Evolutionary conservation across 1,284 basidiomycete species (phyloP).

Genomic region (Cutaneotrichosporon curvatum): DNA sequence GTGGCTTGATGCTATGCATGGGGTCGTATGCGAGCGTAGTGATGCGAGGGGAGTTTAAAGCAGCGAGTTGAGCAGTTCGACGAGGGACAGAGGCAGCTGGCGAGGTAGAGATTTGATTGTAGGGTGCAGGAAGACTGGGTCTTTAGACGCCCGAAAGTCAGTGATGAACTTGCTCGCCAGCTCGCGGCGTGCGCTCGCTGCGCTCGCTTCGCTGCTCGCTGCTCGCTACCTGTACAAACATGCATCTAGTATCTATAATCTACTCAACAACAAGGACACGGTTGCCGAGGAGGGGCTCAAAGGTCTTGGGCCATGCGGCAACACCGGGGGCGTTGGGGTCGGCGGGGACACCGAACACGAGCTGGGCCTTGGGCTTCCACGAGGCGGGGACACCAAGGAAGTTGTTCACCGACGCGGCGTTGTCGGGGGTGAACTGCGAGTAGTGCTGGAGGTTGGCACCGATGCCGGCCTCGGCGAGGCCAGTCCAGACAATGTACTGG

Average conservation of each 20-base stretch:
- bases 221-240: too few relatives aligned
- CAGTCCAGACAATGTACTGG: slow-evolving; percentile 44
- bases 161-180: too few relatives aligned
- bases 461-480: slow-evolving; percentile 41
- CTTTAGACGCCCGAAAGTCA: too few relatives aligned
- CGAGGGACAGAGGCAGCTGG: too few relatives aligned
- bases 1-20: too few relatives aligned
- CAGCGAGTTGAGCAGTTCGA: too few relatives aligned
- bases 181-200: too few relatives aligned
- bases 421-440: slow-evolving; percentile 14
- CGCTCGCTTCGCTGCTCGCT: too few relatives aligned
- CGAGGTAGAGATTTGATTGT: too few relatives aligned
- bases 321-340: slow-evolving; percentile 8
- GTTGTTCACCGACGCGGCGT: slow-evolving; percentile 26
- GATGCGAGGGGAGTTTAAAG: too few relatives aligned
- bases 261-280: slow-evolving; percentile 2
- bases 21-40: too few relatives aligned
- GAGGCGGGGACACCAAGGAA: slow-evolving; percentile 33
- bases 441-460: slow-evolving; percentile 43
- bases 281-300: slow-evolving; percentile 6
- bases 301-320: slow-evolving; percentile 27
- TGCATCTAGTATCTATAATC: neutral
- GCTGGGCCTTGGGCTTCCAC: slow-evolving; percentile 41
- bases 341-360: slow-evolving; percentile 42
- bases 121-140: too few relatives aligned